Conservation (phyloP, 192 early-diverging fungal genomes). For the Neocallimastix lanati region DNA sequence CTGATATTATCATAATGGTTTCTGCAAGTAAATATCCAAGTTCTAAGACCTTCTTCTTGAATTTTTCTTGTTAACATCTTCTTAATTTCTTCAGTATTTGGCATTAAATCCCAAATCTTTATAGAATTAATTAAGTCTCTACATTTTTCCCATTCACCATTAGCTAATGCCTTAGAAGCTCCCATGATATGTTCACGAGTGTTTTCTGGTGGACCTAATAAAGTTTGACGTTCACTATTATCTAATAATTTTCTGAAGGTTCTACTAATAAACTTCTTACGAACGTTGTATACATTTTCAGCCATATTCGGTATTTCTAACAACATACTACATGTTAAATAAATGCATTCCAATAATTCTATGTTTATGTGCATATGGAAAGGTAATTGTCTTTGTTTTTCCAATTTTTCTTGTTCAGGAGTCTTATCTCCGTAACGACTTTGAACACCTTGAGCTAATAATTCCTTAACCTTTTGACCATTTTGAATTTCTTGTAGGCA, state of each 20-base stretch:
- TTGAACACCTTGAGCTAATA: constrained; percentile 74
- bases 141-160: constrained; percentile 84
- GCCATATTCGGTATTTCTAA: constrained; percentile 97
- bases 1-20: constrained; percentile 78
- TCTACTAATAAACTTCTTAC: constrained; percentile 62
- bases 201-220: constrained; percentile 93
- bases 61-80: constrained; percentile 77
- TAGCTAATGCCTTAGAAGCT: constrained; percentile 74
- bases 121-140: constrained; percentile 69
- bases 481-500: constrained; percentile 76
- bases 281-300: constrained; percentile 33
- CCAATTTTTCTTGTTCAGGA: constrained; percentile 77
- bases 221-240: constrained; percentile 88
- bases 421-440: constrained; percentile 61
- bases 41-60: constrained; percentile 88
- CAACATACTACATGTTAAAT: constrained; percentile 87
- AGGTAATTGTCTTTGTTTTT: constrained; percentile 88
- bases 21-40: constrained; percentile 85
- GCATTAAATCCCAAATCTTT: constrained; percentile 92
- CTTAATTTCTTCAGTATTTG: constrained; percentile 66
- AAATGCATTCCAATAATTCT: constrained; percentile 92
- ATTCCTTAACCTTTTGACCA: constrained; percentile 68
- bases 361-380: constrained; percentile 99
- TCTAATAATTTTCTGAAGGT: constrained; percentile 85
- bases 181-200: constrained; percentile 98